Percentiles rank a stretch among this genome's conserved stretches.
Conservation (phyloP, 768 basidiomycete species). For the Chalciporus chontae region DNA sequence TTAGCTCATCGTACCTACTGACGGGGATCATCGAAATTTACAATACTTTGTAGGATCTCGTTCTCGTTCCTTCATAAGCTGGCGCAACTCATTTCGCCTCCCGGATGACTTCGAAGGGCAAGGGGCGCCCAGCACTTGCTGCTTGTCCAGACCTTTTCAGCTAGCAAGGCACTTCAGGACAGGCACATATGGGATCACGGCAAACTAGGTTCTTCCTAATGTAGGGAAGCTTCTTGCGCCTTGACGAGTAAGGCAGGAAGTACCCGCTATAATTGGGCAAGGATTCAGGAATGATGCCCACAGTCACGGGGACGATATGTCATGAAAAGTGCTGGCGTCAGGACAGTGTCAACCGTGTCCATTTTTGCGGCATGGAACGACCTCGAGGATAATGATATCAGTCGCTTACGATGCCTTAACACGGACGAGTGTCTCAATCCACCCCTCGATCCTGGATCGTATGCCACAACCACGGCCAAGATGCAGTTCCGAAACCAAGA, state of each 20-base stretch:
- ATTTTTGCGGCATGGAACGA: background rate
- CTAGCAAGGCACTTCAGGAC: slow-evolving; percentile 5
- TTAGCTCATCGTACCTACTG: slow-evolving; percentile 5
- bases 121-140: slow-evolving; percentile 1
- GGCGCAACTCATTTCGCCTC: slow-evolving; percentile 23
- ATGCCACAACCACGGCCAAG: background rate
- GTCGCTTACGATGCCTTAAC: background rate
- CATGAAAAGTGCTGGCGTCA: too few relatives aligned
- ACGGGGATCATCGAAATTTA: slow-evolving; percentile 26
- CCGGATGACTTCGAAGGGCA: slow-evolving; percentile 8
- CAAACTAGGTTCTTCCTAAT: slow-evolving; percentile 8
- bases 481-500: background rate
- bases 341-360: background rate
- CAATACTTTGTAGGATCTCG: background rate
- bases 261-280: slow-evolving; percentile 6
- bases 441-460: background rate
- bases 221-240: slow-evolving; percentile 16
- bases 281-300: slow-evolving; percentile 6
- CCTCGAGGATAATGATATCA: background rate
- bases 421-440: background rate
- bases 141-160: slow-evolving; percentile 5
- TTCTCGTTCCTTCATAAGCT: background rate
- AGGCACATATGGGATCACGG: slow-evolving; percentile 15
- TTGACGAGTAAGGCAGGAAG: slow-evolving; percentile 10
- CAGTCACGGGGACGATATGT: background rate